Evolutionary conservation across 176 grass and related monocot genomes (phyloP).

Genomic region (Metroxylon sagu): DNA sequence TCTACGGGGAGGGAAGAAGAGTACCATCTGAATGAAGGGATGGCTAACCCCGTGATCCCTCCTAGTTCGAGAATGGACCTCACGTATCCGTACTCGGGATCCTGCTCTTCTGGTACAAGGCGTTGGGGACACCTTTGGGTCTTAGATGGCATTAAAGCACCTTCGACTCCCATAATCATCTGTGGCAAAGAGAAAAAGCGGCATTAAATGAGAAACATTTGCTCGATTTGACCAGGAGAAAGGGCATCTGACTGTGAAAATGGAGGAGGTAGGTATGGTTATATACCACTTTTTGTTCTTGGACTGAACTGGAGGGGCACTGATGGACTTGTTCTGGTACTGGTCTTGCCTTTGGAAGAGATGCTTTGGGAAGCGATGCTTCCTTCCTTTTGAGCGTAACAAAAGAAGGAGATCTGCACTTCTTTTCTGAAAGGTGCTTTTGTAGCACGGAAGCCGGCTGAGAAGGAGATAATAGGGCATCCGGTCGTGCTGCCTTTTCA

Average conservation of each 20-base stretch:
- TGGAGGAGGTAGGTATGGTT: no score
- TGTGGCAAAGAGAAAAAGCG: neutral
- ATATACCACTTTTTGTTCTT: no score
- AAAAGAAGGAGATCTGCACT: no score
- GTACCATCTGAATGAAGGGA: slow-evolving; percentile 1
- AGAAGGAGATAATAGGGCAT: neutral
- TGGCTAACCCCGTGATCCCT: slow-evolving; percentile 18
- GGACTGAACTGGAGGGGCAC: no score
- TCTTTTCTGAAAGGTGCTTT: neutral
- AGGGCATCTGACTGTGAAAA: no score
- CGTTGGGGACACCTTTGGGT: neutral
- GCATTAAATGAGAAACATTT: no score
- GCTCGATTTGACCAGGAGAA: no score
- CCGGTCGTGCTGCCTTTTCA: no score
- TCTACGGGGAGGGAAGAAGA: slow-evolving; percentile 29
- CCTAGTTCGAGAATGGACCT: slow-evolving; percentile 43
- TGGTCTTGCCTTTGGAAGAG: no score
- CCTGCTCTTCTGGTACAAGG: slow-evolving; percentile 21
- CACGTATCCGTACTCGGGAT: slow-evolving; percentile 61
- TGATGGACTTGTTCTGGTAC: no score
- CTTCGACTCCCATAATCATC: neutral
- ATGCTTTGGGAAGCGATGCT: no score
- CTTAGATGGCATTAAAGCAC: neutral
- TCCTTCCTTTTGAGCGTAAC: no score
- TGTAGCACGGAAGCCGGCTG: neutral